phyloP scores from a whole-genome alignment of 371 early-diverging fungal species.

The Mucor saturninus region DNA sequence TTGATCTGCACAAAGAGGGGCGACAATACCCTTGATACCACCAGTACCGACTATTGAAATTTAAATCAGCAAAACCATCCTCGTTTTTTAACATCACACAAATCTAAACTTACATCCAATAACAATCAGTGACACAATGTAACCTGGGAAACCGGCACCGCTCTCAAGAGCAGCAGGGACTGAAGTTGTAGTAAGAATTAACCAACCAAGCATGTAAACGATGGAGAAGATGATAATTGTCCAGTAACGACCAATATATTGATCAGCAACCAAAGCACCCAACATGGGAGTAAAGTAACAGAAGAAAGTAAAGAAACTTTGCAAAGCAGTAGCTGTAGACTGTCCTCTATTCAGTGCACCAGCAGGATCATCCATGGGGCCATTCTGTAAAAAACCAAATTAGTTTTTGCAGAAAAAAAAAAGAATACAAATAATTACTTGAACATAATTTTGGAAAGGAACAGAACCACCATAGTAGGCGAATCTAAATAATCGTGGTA shows the following conservation, averaged over 20 bases:
- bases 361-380: constrained; percentile 26
- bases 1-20: constrained; percentile 50
- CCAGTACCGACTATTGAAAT: constrained; percentile 76
- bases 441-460: constrained; percentile 67
- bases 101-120: constrained; percentile 37
- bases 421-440: constrained; percentile 24
- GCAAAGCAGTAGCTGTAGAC: constrained; percentile 65
- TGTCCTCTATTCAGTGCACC: constrained; percentile 47
- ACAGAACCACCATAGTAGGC: constrained; percentile 75
- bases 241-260: constrained; percentile 78
- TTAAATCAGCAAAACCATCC: neutral
- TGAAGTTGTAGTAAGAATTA: constrained; percentile 66
- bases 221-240: constrained; percentile 73
- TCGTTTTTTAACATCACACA: too few species aligned
- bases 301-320: constrained; percentile 76
- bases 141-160: constrained; percentile 64
- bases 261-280: constrained; percentile 82
- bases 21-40: constrained; percentile 77
- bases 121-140: constrained; percentile 61
- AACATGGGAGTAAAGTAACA: constrained; percentile 78
- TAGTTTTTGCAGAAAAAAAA: neutral
- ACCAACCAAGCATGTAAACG: constrained; percentile 69
- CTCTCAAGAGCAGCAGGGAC: constrained; percentile 50
- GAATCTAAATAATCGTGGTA: constrained; percentile 49
- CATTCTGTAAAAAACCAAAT: constrained; percentile 15